These are phyloP conservation scores for Trichosporon sp. DNA, from an alignment of 1,284 basidiomycete genomes.

Conservation along the genomic window DNA sequence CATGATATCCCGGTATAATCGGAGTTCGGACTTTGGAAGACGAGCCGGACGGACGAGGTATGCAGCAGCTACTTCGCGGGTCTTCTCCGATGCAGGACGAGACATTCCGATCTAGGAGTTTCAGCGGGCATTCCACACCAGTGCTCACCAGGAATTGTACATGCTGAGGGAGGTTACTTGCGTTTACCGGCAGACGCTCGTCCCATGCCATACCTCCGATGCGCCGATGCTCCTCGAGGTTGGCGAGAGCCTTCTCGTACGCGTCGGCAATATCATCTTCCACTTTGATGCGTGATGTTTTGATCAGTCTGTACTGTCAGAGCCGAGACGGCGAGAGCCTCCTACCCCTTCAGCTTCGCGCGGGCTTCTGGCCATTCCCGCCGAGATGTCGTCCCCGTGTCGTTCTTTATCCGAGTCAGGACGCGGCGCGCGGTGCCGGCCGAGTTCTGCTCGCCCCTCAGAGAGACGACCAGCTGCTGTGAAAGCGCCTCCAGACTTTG, in stretches of 20 bases:
- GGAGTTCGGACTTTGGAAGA: slow-evolving; percentile 26
- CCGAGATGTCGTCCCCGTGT: slow-evolving; percentile 23
- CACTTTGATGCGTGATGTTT: slow-evolving; percentile 27
- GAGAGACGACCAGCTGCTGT: slow-evolving; percentile 20
- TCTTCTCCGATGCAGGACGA: slow-evolving; percentile 17
- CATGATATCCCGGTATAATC: slow-evolving; percentile 41
- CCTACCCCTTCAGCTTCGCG: slow-evolving; percentile 20
- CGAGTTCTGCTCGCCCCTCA: slow-evolving; percentile 15
- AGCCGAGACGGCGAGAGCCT: no score
- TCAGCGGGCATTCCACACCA: not conserved
- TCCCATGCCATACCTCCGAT: slow-evolving; percentile 29
- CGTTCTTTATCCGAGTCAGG: slow-evolving; percentile 18
- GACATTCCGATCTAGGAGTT: slow-evolving; percentile 32
- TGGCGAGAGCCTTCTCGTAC: slow-evolving; percentile 22
- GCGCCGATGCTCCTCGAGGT: slow-evolving; percentile 21
- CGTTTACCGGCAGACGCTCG: slow-evolving; percentile 28
- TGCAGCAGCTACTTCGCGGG: slow-evolving; percentile 27
- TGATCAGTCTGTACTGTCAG: slow-evolving; percentile 19
- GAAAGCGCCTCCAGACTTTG: slow-evolving; percentile 8
- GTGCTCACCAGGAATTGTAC: slow-evolving; percentile 35
- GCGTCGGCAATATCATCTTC: slow-evolving; percentile 36
- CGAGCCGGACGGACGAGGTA: slow-evolving; percentile 24
- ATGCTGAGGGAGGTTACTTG: slow-evolving; percentile 39
- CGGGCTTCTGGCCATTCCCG: slow-evolving; percentile 35
- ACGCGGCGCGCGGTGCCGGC: slow-evolving; percentile 16